Conservation (phyloP, 2,329 filamentous ascomycete genomes). For the Claviceps sp. region DNA sequence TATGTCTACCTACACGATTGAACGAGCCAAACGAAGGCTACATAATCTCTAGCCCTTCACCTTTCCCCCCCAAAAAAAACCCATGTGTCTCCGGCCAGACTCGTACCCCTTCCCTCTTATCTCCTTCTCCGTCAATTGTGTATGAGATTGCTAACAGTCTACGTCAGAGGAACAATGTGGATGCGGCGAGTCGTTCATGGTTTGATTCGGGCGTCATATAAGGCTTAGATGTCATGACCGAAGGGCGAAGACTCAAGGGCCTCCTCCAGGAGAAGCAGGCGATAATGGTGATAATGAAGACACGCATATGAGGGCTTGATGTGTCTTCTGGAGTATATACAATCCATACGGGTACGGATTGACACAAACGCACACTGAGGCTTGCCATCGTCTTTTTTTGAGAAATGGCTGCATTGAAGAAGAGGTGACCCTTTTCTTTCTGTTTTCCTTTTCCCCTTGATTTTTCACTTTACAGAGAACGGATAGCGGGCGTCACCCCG, state of each 20-base stretch:
- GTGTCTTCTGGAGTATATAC: background rate
- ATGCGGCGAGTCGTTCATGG: constrained; percentile 93
- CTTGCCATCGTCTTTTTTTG: background rate
- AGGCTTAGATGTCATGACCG: background rate
- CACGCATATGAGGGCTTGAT: background rate
- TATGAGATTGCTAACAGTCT: constrained; percentile 4
- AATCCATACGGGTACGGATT: background rate
- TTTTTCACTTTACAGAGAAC: background rate
- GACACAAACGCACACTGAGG: background rate
- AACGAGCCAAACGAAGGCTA: too few species aligned
- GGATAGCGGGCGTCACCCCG: background rate
- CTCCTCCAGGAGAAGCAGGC: background rate
- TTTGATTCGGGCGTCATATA: constrained; percentile 24
- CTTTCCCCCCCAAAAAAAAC: too few species aligned
- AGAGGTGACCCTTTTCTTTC: background rate
- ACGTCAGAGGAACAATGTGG: constrained; percentile 83
- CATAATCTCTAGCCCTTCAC: too few species aligned
- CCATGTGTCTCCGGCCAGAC: too few species aligned
- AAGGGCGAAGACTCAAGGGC: background rate
- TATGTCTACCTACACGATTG: constrained; percentile 41
- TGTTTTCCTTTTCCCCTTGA: background rate
- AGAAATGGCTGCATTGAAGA: background rate
- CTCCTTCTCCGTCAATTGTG: constrained; percentile 15
- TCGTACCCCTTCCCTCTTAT: background rate
- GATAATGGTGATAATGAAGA: background rate